Evolutionary conservation across 257 asterid species (phyloP).

Genomic region (Paulownia fortunei): DNA sequence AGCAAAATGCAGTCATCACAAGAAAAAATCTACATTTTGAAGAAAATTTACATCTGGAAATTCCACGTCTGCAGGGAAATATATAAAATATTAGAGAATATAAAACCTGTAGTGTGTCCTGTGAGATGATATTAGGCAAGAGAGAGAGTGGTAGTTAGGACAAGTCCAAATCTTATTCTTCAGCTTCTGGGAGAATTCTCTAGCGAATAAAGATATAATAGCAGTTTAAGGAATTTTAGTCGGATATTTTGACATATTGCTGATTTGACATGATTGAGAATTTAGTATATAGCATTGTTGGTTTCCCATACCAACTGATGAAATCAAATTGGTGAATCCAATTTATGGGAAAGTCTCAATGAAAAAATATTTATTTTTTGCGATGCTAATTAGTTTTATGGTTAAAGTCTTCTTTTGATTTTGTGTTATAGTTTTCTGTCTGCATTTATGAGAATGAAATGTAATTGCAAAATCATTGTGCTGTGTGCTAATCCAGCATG

Average conservation of each 20-base stretch:
- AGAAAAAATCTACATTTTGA: neutral
- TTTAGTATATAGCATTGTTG: neutral
- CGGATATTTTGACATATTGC: neutral
- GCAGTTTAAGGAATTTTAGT: neutral
- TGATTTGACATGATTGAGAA: neutral
- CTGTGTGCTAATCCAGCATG: neutral
- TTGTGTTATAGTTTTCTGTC: neutral
- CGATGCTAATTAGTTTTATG: neutral
- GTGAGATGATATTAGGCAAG: neutral
- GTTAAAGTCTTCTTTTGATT: neutral
- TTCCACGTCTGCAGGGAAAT: neutral
- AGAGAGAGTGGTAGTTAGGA: neutral
- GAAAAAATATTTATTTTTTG: neutral
- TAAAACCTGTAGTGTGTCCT: neutral
- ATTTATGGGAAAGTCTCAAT: neutral
- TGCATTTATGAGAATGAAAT: neutral
- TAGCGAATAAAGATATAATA: neutral
- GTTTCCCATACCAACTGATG: neutral
- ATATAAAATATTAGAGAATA: neutral
- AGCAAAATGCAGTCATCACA: neutral
- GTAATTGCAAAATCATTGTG: neutral
- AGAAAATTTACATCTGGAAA: neutral
- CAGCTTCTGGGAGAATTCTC: neutral
- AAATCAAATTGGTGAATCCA: neutral
- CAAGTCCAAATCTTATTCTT: neutral